Percentiles rank a stretch among this genome's conserved stretches.
Evolutionary conservation across 169 alveolate genomes (phyloP).

Genomic region (Eimeria zaria): DNA sequence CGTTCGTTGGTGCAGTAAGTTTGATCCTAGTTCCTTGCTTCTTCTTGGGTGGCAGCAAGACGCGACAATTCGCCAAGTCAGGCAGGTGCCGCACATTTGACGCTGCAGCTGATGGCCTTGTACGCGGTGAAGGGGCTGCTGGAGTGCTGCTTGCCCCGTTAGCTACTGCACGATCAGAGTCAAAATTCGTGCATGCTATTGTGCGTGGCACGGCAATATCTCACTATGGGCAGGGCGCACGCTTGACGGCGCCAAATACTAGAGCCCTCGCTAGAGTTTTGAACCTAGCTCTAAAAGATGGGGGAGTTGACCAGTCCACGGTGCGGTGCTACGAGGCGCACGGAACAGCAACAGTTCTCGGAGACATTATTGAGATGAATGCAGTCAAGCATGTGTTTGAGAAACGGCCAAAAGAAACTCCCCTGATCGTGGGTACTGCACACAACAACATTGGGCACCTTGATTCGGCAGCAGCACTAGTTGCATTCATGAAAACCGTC

Average conservation of each 20-base stretch:
- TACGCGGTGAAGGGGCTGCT: slow-evolving; percentile 91
- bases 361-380: slow-evolving; percentile 90
- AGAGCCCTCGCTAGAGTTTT: slow-evolving; percentile 87
- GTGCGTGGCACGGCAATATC: slow-evolving; percentile 89
- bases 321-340: slow-evolving; percentile 88
- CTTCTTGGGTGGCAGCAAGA: slow-evolving; percentile 80
- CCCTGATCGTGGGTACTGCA: slow-evolving; percentile 85
- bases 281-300: slow-evolving; percentile 81
- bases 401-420: slow-evolving; percentile 50
- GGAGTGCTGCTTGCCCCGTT: slow-evolving; percentile 83
- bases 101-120: slow-evolving; percentile 89
- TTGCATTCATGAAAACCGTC: slow-evolving; percentile 86
- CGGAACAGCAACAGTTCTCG: slow-evolving; percentile 92
- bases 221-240: slow-evolving; percentile 90
- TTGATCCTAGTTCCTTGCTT: slow-evolving; percentile 53
- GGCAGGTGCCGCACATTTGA: slow-evolving; percentile 91
- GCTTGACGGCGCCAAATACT: slow-evolving; percentile 91
- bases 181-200: slow-evolving; percentile 79
- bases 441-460: slow-evolving; percentile 89
- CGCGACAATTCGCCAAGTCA: slow-evolving; percentile 88
- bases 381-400: slow-evolving; percentile 85
- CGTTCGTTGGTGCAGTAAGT: slow-evolving; percentile 83
- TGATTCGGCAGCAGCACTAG: slow-evolving; percentile 90
- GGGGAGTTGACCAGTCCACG: slow-evolving; percentile 49
- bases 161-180: slow-evolving; percentile 10